Evolutionary conservation across 1,139 yeast species (phyloP), one percentile per base, ranked within the genome.

Genomic region (Candida dubliniensis): DNA sequence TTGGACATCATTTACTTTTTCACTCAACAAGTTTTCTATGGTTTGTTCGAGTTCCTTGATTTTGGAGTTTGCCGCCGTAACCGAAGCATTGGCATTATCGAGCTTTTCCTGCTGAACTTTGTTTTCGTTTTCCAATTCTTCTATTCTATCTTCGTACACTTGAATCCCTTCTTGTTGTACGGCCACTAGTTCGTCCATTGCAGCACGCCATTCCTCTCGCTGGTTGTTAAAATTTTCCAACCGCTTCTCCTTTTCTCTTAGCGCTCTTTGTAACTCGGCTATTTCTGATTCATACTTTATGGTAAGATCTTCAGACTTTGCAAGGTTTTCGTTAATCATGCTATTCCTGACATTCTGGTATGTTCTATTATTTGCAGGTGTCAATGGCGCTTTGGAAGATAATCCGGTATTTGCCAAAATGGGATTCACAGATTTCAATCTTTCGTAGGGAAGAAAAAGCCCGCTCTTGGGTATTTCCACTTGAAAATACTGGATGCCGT

Each of bases 391-490:
- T 31, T 41, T 40, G 2, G 33, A 14, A 8, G 34, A 26, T 4
- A 13, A 25, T 29, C 29, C 12, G 8, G 31, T 31, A 39, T 49
- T 52, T 10, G 52, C 50, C 27, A 63, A 44, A 1, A 55, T 64
- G 2, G 73, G 69, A 50, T 74, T 75, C 24, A 63, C 69, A 12
- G 62, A 55, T 40, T 73, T 69, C 25, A 88, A 71, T 56, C 88
- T 77, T 24, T 81, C 81, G 55, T 81, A 78, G 2, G 91, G 84
- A 37, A 89, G 70, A 57, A 90, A 90, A 31, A 90, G 63, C 0
- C 96, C 96, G 23, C 90, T 71, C 50, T 76, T 76, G 0, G 90
- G 85, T 34, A 63, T 66, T 10, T 71, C 67, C 0, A 91, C 88
- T 25, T 60, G 59, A 47, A 74, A 74, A 51, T 74, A 74, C 44